Base-by-base conservation (phyloP, 2,329 filamentous ascomycete genomes). In the Hypoxylon sp. region DNA sequence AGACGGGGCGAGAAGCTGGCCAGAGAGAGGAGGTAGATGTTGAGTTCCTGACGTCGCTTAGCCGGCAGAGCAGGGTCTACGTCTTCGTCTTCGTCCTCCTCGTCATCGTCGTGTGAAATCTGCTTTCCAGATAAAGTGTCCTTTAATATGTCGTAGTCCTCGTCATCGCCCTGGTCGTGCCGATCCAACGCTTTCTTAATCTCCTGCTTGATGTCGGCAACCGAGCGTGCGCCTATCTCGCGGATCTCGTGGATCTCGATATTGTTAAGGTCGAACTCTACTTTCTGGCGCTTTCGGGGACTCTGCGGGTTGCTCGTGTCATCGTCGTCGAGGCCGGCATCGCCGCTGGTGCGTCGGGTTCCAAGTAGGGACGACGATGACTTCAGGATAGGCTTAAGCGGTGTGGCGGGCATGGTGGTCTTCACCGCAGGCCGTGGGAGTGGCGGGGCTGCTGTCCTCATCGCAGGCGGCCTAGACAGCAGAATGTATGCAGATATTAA, bases 21-120 rank as follows among this genome's bases (percentile, higher is more conserved):
- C 42, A 90, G 77, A n/a, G 86, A 86, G 64, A 87, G 75, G 55
- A 89, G 76, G 70, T 88, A 88, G 31, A 79, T 78, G 63, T 83
- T 81, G 43, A 88, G 77, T 64, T 87, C 84, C 60, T 84, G 79
- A n/a, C 69, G 70, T 54, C 69, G 68, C 55, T 70, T 73, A 26
- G 67, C 64, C 7, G 67, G 65, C 4, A 70, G 60, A 10, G 64
- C 58, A 1, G 80, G 79, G 64, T 80, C 67, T 4, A 61, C 61
- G 15, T 76, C 78, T 26, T 83, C 79, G 7, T 82, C 79, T 23
- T 81, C 79, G 33, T 79, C 77, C 5, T 82, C 78, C 21, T 80
- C 78, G 33, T 78, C 78, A 17, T 75, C 75, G 9, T 78, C 74
- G 38, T 78, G 75, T 26, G 73, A 70, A 60, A 76, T 77, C 54